Percentiles rank a stretch among this genome's conserved stretches.
Evolutionary conservation across 148 eudicot genomes (phyloP).

Genomic region (Chenopodium album): DNA sequence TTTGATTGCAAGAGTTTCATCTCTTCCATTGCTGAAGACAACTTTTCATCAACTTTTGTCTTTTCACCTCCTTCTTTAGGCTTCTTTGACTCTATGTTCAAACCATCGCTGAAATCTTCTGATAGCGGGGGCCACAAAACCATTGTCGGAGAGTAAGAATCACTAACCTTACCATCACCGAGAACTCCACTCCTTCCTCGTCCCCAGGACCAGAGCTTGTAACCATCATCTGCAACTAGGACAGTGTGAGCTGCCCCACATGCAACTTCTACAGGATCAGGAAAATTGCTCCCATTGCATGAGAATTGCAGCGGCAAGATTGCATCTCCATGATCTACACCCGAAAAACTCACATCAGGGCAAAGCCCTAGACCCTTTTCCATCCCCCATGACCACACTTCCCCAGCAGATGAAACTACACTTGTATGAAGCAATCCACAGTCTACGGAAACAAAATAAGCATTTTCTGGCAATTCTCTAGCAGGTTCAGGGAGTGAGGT

Average conservation of each 20-base stretch:
- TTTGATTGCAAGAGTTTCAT: conserved; percentile 49
- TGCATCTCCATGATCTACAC: conserved; percentile 71
- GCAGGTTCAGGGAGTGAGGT: conserved; percentile 51
- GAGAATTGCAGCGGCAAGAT: conserved; percentile 49
- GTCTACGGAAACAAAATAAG: conserved; percentile 55
- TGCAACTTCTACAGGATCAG: conserved; percentile 51
- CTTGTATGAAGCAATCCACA: conserved; percentile 89
- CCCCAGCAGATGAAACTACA: conserved; percentile 71
- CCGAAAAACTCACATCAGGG: conserved; percentile 67
- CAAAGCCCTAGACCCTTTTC: conserved; percentile 85
- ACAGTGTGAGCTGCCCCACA: conserved; percentile 95
- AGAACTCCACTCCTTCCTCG: conserved; percentile 84
- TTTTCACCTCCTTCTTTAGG: conserved; percentile 26
- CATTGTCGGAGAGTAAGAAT: conserved; percentile 48
- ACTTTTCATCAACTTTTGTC: conserved; percentile 38
- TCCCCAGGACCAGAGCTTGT: conserved; percentile 84
- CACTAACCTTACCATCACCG: conserved; percentile 53
- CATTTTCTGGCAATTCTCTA: conserved; percentile 40
- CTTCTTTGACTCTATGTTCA: conserved; percentile 22
- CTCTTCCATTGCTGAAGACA: conserved; percentile 51
- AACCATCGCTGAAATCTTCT: conserved; percentile 43
- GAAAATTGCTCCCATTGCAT: conserved; percentile 46
- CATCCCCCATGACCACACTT: conserved; percentile 98
- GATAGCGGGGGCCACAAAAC: conserved; percentile 74
- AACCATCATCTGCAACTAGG: conserved; percentile 62